Conservation (phyloP, 352 stramenopile genomes). For the Globisporangium cederbergense region DNA sequence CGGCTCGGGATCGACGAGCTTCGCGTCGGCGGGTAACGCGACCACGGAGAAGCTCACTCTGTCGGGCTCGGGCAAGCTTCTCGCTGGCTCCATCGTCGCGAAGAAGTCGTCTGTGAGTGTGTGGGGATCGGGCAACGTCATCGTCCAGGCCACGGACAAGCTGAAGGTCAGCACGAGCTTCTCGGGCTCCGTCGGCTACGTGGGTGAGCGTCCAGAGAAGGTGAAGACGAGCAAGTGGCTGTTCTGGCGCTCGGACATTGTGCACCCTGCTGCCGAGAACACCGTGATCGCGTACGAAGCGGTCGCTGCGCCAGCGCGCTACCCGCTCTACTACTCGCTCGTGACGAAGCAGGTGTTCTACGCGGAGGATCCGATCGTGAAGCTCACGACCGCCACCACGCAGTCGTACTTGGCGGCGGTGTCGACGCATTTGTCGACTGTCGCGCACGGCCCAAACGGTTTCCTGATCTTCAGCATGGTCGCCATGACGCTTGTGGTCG, state of each 20-base stretch:
- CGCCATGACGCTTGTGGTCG: slow-evolving; percentile 7
- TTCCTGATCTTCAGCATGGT: slow-evolving; percentile 15
- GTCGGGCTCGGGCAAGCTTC: slow-evolving; percentile 41
- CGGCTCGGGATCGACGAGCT: slow-evolving; percentile 40
- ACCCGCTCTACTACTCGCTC: slow-evolving; percentile 10
- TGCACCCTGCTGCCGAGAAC: slow-evolving; percentile 9
- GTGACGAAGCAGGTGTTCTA: slow-evolving; percentile 8
- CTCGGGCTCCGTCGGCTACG: slow-evolving; percentile 38
- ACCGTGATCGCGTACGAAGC: neutral
- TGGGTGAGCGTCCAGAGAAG: slow-evolving; percentile 25
- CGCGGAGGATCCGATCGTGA: slow-evolving; percentile 6
- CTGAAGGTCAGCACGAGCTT: slow-evolving; percentile 25
- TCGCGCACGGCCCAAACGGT: slow-evolving; percentile 11
- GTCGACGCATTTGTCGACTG: slow-evolving; percentile 11
- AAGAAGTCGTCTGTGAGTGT: slow-evolving; percentile 39
- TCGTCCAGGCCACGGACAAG: slow-evolving; percentile 39
- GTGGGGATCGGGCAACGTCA: slow-evolving; percentile 31
- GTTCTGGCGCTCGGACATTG: slow-evolving; percentile 10
- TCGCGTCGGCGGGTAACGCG: slow-evolving; percentile 34
- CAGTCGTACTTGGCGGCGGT: slow-evolving; percentile 11
- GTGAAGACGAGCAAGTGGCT: slow-evolving; percentile 21
- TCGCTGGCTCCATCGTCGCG: slow-evolving; percentile 37
- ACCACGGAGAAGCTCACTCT: slow-evolving; percentile 47
- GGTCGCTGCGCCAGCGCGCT: slow-evolving; percentile 3
- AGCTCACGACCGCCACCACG: neutral